phyloP scores from a whole-genome alignment of 2,329 filamentous ascomycete genomes.

The Xylaria digitata region DNA sequence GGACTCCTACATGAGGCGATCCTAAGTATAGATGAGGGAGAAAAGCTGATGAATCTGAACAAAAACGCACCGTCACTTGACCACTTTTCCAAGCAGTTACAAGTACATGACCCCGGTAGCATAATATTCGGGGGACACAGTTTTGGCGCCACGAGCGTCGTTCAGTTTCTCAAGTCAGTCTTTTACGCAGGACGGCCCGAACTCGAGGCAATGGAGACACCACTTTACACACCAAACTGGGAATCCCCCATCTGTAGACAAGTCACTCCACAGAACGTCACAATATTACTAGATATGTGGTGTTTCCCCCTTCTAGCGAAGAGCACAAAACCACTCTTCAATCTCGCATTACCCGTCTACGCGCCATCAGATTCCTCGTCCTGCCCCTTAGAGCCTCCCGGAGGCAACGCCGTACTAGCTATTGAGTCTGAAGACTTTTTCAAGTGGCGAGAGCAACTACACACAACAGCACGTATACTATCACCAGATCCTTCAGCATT shows the following conservation, averaged over 20 bases:
- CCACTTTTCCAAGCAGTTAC: slow-evolving; percentile 70
- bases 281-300: slow-evolving; percentile 84
- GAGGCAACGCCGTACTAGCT: slow-evolving; percentile 71
- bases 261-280: slow-evolving; percentile 73
- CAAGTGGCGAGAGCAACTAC: slow-evolving; percentile 80
- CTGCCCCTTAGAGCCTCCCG: slow-evolving; percentile 49
- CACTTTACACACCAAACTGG: slow-evolving; percentile 70
- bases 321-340: slow-evolving; percentile 71
- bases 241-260: slow-evolving; percentile 70
- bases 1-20: slow-evolving; percentile 76
- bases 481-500: slow-evolving; percentile 64
- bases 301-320: slow-evolving; percentile 76
- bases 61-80: slow-evolving; percentile 61
- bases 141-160: slow-evolving; percentile 79
- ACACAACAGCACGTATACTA: slow-evolving; percentile 73
- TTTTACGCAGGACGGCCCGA: slow-evolving; percentile 70
- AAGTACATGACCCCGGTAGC: slow-evolving; percentile 76
- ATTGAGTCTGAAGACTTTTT: slow-evolving; percentile 82
- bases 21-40: slow-evolving; percentile 71
- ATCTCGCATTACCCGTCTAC: slow-evolving; percentile 80
- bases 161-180: slow-evolving; percentile 82
- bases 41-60: slow-evolving; percentile 64
- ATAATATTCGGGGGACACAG: slow-evolving; percentile 84
- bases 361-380: slow-evolving; percentile 56
- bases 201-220: slow-evolving; percentile 60